These are phyloP conservation scores for Phytophthora podocarpi DNA, from an alignment of 352 stramenopile genomes.

Conservation along the genomic window DNA sequence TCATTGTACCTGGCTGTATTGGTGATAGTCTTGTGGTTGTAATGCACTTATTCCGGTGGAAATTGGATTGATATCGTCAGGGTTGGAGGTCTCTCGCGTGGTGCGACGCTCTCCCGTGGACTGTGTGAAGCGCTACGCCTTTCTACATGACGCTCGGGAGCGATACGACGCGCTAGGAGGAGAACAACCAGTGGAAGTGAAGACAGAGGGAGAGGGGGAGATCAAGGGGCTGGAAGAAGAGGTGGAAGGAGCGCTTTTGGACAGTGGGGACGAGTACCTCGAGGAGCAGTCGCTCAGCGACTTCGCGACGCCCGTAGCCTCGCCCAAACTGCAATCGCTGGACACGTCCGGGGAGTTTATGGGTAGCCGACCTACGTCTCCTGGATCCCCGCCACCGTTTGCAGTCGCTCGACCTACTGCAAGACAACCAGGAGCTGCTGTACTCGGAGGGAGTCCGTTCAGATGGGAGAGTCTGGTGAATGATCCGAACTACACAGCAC, in stretches of 20 bases:
- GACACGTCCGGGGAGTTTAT: constrained; percentile 62
- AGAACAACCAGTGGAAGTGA: constrained; percentile 23
- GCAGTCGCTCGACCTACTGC: constrained; percentile 38
- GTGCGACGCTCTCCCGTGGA: constrained; percentile 72
- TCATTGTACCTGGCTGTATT: neutral
- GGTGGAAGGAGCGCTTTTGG: constrained; percentile 29
- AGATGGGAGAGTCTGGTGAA: constrained; percentile 71
- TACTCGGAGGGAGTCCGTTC: constrained; percentile 51
- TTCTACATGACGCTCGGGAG: constrained; percentile 58
- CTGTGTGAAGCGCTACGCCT: constrained; percentile 82
- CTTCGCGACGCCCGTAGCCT: constrained; percentile 66
- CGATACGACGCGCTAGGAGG: constrained; percentile 31
- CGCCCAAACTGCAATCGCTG: constrained; percentile 60
- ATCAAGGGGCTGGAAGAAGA: constrained; percentile 10
- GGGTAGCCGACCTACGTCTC: constrained; percentile 40
- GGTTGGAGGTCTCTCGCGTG: constrained; percentile 69
- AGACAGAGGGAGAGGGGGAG: constrained; percentile 16
- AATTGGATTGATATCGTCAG: constrained; percentile 32
- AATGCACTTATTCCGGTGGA: constrained; percentile 17
- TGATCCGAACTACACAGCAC: constrained; percentile 62
- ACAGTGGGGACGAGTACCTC: constrained; percentile 39
- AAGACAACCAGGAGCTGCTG: constrained; percentile 15
- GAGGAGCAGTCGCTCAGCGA: constrained; percentile 64
- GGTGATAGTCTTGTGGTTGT: neutral
- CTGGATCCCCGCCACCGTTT: constrained; percentile 74